Evolutionary conservation across 2,329 filamentous ascomycete species (phyloP).

Genomic region (Mycogone perniciosa): DNA sequence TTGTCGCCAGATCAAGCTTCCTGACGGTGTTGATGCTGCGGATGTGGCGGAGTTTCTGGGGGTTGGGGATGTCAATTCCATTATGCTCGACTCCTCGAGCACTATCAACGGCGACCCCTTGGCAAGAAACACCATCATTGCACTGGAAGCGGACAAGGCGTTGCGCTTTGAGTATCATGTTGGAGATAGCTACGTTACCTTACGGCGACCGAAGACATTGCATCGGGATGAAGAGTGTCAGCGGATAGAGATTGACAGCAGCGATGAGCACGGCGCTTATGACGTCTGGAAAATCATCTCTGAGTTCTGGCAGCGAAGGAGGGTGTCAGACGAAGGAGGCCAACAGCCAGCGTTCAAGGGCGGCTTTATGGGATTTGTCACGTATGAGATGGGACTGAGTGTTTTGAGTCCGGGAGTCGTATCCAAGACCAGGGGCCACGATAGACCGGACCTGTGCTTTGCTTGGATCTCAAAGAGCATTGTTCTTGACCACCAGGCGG

Average conservation of each 20-base stretch:
- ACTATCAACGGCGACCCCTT: conserved; percentile 37
- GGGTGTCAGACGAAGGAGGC: conserved; percentile 13
- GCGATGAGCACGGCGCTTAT: conserved; percentile 22
- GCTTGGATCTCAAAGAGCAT: conserved; percentile 72
- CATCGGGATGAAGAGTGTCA: conserved; percentile 22
- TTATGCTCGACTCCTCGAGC: conserved; percentile 56
- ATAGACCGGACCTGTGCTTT: conserved; percentile 65
- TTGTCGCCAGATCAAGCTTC: conserved; percentile 38
- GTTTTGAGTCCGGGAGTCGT: conserved; percentile 26
- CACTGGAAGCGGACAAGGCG: conserved; percentile 53
- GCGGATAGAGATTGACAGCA: conserved; percentile 18
- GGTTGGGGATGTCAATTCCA: conserved; percentile 35
- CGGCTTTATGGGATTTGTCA: conserved; percentile 77
- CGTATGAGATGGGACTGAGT: conserved; percentile 71
- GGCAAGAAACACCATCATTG: conserved; percentile 65
- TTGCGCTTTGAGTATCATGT: conserved; percentile 52
- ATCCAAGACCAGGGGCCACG: conserved; percentile 25
- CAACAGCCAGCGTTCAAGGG: conserved; percentile 60
- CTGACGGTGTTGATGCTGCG: conserved; percentile 41
- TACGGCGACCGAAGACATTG: conserved; percentile 20
- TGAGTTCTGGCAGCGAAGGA: conserved; percentile 33
- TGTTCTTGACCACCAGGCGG: conserved; percentile 64
- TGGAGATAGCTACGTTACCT: conserved; percentile 34
- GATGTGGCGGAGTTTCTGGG: conserved; percentile 49
- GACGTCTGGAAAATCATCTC: conserved; percentile 47